Percentiles rank a stretch among this genome's conserved stretches.
phyloP scores from a whole-genome alignment of 768 basidiomycete species.

The Boletus reticulatus region DNA sequence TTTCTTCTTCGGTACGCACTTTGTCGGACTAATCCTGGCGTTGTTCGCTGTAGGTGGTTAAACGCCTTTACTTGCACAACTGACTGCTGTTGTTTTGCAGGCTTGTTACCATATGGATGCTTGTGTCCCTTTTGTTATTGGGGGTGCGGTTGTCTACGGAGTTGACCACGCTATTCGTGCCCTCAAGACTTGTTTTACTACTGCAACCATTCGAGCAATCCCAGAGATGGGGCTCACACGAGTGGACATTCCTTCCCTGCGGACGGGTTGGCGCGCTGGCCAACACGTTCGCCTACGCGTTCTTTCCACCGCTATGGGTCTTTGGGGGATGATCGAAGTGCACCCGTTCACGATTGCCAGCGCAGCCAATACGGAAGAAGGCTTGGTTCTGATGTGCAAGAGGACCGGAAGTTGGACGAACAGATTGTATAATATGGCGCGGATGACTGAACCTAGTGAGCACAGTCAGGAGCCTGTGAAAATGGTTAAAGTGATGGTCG shows the following conservation, averaged over 20 bases:
- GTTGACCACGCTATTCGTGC: conserved; percentile 60
- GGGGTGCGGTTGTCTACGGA: conserved; percentile 47
- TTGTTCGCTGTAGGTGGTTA: conserved; percentile 54
- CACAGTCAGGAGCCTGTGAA: conserved; percentile 16
- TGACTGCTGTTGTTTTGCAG: conserved; percentile 19
- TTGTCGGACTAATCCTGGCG: conserved; percentile 49
- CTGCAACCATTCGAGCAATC: conserved; percentile 57
- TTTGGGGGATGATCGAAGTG: conserved; percentile 53
- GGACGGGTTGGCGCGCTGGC: conserved; percentile 79
- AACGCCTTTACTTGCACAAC: background rate
- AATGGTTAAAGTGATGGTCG: conserved; percentile 41
- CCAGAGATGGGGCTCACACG: conserved; percentile 62
- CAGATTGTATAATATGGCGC: conserved; percentile 50
- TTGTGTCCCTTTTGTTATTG: conserved; percentile 54
- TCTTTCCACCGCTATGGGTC: conserved; percentile 53
- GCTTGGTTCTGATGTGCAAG: conserved; percentile 67
- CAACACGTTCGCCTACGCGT: conserved; percentile 78
- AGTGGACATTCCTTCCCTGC: conserved; percentile 58
- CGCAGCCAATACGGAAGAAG: conserved; percentile 51
- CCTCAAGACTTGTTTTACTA: conserved; percentile 59
- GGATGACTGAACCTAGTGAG: conserved; percentile 27
- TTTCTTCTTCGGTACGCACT: conserved; percentile 62
- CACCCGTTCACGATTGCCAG: conserved; percentile 87
- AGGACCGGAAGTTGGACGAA: conserved; percentile 64
- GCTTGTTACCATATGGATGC: conserved; percentile 30